phyloP scores from a whole-genome alignment of 768 basidiomycete species.

The Suillus sp. region DNA sequence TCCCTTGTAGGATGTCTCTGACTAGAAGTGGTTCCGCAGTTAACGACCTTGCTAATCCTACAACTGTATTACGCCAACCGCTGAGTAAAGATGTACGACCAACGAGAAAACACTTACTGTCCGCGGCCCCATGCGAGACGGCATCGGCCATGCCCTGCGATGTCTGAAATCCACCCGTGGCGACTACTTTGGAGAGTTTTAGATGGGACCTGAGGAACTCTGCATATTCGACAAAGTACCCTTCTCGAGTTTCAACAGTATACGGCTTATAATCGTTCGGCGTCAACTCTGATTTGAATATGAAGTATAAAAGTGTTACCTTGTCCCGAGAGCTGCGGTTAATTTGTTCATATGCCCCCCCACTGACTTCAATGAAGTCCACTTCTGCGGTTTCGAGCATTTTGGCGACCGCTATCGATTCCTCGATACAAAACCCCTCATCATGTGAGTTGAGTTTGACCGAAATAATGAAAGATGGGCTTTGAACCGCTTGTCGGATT shows the following conservation, averaged over 20 bases:
- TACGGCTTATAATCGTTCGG: conserved; percentile 15
- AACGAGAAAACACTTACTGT: conserved; percentile 23
- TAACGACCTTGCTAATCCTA: conserved; percentile 34
- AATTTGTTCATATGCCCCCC: conserved; percentile 39
- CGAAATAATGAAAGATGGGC: conserved; percentile 32
- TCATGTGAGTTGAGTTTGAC: conserved; percentile 39
- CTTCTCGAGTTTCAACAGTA: conserved; percentile 23
- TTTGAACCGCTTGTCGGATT: conserved; percentile 41
- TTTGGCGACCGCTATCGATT: conserved; percentile 32
- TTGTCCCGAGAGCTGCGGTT: conserved; percentile 5
- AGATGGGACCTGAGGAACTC: conserved; percentile 29
- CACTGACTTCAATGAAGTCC: conserved; percentile 45
- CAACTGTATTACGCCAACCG: conserved; percentile 18
- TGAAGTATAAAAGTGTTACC: conserved; percentile 14
- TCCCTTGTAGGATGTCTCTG: conserved; percentile 30
- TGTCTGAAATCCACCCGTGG: conserved; percentile 36
- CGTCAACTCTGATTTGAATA: background rate
- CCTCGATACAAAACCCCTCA: conserved; percentile 36
- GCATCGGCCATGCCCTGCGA: conserved; percentile 32
- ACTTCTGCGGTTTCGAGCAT: conserved; percentile 37
- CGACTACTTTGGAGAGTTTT: conserved; percentile 26
- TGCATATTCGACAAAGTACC: conserved; percentile 36
- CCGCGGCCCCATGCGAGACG: conserved; percentile 25
- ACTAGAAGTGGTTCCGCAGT: conserved; percentile 34
- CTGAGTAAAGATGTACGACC: background rate